phyloP scores from a whole-genome alignment of 2,329 filamentous ascomycete genomes.

The Fusarium oligoseptatum region DNA sequence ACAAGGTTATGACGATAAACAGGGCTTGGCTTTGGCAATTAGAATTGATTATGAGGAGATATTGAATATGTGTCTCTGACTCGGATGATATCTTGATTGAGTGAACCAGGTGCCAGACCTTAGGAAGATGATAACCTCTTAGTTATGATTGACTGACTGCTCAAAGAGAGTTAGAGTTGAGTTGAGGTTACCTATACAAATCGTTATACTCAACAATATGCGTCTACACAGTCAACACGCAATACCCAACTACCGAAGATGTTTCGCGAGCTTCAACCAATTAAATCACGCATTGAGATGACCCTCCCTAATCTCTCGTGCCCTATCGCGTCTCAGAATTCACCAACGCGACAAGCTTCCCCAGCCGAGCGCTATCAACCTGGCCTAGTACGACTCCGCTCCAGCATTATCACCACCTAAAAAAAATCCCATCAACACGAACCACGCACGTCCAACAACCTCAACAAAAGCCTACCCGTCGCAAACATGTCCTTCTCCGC shows the following conservation, averaged over 20 bases:
- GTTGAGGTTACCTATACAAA: not conserved
- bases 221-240: constrained; percentile 16
- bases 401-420: constrained; percentile 5
- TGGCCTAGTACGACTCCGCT: constrained; percentile 13
- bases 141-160: not conserved
- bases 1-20: not conserved
- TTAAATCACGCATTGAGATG: constrained; percentile 24
- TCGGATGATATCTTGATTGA: not conserved
- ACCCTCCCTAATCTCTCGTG: constrained; percentile 25
- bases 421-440: not conserved
- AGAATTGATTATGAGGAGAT: not conserved
- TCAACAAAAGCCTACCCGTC: not conserved
- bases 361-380: constrained; percentile 5
- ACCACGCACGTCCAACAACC: not conserved
- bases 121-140: not conserved
- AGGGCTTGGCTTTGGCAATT: not conserved
- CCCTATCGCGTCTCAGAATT: constrained; percentile 35
- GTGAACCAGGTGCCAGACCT: not conserved
- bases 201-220: constrained; percentile 18
- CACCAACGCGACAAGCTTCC: constrained; percentile 36
- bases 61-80: not conserved
- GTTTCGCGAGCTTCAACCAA: constrained; percentile 23
- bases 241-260: constrained; percentile 10
- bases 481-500: constrained; percentile 62
- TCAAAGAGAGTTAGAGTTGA: not conserved